A percentile compares a stretch with the other conserved stretches of the same genome.
Evolutionary conservation across 2,329 filamentous ascomycete species (phyloP).

Genomic region (Neofusicoccum cordaticola): DNA sequence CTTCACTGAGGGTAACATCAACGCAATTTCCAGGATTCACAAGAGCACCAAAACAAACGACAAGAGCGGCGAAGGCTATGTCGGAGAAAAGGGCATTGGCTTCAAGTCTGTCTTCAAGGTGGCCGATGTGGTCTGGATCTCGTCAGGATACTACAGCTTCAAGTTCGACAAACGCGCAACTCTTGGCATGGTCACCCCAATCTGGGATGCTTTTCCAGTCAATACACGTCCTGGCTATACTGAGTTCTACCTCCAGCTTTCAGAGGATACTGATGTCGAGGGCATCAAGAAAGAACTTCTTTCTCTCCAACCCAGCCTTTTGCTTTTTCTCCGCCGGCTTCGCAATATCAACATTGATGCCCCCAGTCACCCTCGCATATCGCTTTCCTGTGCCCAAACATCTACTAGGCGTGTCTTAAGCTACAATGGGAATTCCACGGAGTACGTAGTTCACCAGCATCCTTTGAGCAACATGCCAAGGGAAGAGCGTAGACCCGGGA

Average conservation of each 20-base stretch:
- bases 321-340: neutral
- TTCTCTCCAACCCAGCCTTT: neutral
- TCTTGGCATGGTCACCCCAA: constrained; percentile 37
- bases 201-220: constrained; percentile 25
- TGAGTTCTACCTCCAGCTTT: neutral
- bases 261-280: neutral
- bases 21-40: constrained; percentile 47
- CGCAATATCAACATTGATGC: neutral
- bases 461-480: too few relatives aligned
- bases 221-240: neutral
- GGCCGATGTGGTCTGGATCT: constrained; percentile 44
- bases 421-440: too few relatives aligned
- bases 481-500: too few relatives aligned
- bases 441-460: too few relatives aligned
- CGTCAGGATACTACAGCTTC: constrained; percentile 47
- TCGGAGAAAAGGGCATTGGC: constrained; percentile 37
- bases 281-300: neutral
- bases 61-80: constrained; percentile 22
- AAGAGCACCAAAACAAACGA: constrained; percentile 40
- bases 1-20: constrained; percentile 34
- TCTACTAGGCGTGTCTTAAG: too few relatives aligned
- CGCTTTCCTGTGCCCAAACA: too few relatives aligned
- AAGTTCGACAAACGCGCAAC: constrained; percentile 35
- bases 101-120: constrained; percentile 39
- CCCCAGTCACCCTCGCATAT: neutral